phyloP scores from a whole-genome alignment of 345 rosid genomes.

The Eucalyptus fibrosa region DNA sequence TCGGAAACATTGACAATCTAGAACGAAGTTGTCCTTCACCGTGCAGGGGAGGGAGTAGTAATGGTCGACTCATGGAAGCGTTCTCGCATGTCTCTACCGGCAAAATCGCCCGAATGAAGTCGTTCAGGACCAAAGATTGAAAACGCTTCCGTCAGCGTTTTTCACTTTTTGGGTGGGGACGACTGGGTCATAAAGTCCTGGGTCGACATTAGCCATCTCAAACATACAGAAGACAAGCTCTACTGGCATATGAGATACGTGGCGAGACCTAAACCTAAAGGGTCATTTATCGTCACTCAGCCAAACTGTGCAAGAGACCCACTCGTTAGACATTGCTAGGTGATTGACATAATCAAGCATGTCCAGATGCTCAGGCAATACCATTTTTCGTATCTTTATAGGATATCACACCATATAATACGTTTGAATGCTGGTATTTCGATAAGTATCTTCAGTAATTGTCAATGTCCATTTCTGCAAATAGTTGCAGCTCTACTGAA shows the following conservation, averaged over 20 bases:
- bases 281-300: neutral
- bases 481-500: neutral
- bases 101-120: slow-evolving; percentile 42
- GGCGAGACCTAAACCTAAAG: neutral
- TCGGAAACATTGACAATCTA: neutral
- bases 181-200: neutral
- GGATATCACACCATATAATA: neutral
- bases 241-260: neutral
- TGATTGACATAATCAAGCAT: neutral
- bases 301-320: neutral
- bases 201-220: neutral
- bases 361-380: neutral
- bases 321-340: neutral
- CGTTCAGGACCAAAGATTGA: slow-evolving; percentile 25
- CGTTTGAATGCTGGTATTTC: neutral
- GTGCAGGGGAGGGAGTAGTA: slow-evolving; percentile 49
- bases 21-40: neutral
- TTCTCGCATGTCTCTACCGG: slow-evolving; percentile 42
- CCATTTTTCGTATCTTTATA: neutral
- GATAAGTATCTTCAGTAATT: neutral
- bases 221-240: neutral
- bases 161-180: neutral
- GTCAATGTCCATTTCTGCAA: neutral
- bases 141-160: slow-evolving; percentile 24
- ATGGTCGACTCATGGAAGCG: slow-evolving; percentile 73